These are phyloP conservation scores for Chrysochromulina parva DNA, from an alignment of 78 protist species.

Conservation along the genomic window DNA sequence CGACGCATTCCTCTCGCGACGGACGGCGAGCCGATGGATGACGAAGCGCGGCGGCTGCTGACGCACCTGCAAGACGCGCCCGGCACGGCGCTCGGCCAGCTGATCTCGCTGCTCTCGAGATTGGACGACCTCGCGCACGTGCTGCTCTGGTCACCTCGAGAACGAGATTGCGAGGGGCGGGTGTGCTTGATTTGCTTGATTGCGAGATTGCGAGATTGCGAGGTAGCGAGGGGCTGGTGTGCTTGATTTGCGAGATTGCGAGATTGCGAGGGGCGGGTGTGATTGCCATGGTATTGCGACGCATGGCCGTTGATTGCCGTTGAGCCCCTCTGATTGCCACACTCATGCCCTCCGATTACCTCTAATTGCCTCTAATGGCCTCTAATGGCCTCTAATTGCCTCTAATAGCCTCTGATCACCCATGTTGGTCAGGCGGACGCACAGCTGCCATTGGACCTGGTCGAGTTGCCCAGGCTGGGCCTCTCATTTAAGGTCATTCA, in stretches of 20 bases:
- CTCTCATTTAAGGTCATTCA: not conserved
- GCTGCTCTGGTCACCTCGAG: not conserved
- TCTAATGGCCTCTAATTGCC: no score
- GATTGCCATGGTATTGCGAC: no score
- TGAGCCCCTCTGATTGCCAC: not conserved
- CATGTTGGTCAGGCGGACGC: not conserved
- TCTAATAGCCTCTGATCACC: not conserved
- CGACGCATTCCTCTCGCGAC: not conserved
- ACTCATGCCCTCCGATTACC: not conserved
- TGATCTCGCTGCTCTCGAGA: not conserved
- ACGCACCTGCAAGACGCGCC: no score
- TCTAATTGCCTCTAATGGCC: no score
- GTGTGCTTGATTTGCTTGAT: not conserved
- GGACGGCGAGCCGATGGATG: not conserved
- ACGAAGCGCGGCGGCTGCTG: not conserved
- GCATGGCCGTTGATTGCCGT: no score
- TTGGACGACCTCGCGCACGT: not conserved
- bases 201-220: not conserved
- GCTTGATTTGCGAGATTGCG: not conserved
- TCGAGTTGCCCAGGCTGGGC: conserved; percentile 3
- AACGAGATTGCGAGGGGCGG: not conserved
- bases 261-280: not conserved
- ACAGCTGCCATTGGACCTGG: not conserved
- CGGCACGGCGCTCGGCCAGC: not conserved
- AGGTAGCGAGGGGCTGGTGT: not conserved